Conservation (phyloP, 768 basidiomycete genomes). For the Neoboletus subvelutipes region DNA sequence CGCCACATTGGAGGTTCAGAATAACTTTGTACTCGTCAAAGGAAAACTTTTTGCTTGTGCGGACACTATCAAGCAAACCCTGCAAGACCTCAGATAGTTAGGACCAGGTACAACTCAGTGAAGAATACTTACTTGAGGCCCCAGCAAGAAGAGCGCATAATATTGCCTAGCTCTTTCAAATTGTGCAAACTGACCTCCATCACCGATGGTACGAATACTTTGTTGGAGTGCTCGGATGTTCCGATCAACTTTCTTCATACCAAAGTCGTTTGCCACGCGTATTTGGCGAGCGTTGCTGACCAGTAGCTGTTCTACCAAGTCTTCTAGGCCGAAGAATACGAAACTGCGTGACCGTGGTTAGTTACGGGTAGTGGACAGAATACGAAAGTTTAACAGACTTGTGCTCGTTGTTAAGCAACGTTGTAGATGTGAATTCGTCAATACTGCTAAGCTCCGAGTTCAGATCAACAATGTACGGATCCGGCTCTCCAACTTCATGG, state of each 20-base stretch:
- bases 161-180: constrained; percentile 78
- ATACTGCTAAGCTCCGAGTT: constrained; percentile 76
- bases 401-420: constrained; percentile 63
- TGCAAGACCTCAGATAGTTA: constrained; percentile 30
- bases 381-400: constrained; percentile 46
- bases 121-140: constrained; percentile 62
- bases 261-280: constrained; percentile 65
- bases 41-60: constrained; percentile 60
- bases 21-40: constrained; percentile 95
- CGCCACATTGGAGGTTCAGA: constrained; percentile 85
- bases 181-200: constrained; percentile 58
- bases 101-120: not conserved
- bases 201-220: constrained; percentile 74
- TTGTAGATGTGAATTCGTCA: constrained; percentile 65
- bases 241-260: constrained; percentile 82
- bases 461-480: constrained; percentile 83
- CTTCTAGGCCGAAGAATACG: constrained; percentile 80
- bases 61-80: constrained; percentile 77
- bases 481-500: constrained; percentile 86
- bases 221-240: constrained; percentile 93
- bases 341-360: constrained; percentile 51
- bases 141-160: constrained; percentile 72
- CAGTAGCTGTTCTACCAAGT: constrained; percentile 81
- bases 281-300: constrained; percentile 74
- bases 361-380: not conserved